phyloP scores from a whole-genome alignment of 805 yeast species.

The Starmera caribaea region DNA sequence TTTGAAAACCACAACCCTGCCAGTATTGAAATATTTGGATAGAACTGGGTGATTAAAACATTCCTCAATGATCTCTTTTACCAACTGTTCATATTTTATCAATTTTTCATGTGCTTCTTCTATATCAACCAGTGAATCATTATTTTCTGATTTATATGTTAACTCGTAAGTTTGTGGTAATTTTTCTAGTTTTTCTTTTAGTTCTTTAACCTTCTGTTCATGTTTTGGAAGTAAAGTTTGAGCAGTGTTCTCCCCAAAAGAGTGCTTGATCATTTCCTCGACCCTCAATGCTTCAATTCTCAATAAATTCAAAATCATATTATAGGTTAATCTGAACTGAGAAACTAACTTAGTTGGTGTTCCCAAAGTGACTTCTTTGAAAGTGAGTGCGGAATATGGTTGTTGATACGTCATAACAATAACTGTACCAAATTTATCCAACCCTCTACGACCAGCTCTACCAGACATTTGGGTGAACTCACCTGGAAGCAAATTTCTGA shows the following conservation, averaged over 20 bases:
- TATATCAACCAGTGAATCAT: constrained; percentile 30
- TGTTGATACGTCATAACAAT: constrained; percentile 78
- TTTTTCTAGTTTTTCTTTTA: constrained; percentile 35
- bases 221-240: constrained; percentile 84
- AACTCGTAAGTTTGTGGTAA: constrained; percentile 18
- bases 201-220: constrained; percentile 49
- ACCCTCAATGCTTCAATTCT: constrained; percentile 91
- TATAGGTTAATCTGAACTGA: constrained; percentile 90
- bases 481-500: constrained; percentile 83
- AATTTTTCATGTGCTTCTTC: constrained; percentile 35
- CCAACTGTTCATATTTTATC: constrained; percentile 33
- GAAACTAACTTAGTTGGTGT: constrained; percentile 83
- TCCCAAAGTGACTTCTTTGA: constrained; percentile 81
- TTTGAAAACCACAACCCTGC: constrained; percentile 50
- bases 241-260: constrained; percentile 84
- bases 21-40: constrained; percentile 39
- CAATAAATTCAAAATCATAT: constrained; percentile 84
- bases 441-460: constrained; percentile 95
- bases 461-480: constrained; percentile 99
- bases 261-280: constrained; percentile 97
- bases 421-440: constrained; percentile 90
- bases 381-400: constrained; percentile 45
- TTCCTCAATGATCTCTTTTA: constrained; percentile 36
- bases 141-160: constrained; percentile 25
- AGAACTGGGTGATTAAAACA: constrained; percentile 37